Conservation (phyloP, 2,329 filamentous ascomycete genomes). For the Cercospora beticola region DNA sequence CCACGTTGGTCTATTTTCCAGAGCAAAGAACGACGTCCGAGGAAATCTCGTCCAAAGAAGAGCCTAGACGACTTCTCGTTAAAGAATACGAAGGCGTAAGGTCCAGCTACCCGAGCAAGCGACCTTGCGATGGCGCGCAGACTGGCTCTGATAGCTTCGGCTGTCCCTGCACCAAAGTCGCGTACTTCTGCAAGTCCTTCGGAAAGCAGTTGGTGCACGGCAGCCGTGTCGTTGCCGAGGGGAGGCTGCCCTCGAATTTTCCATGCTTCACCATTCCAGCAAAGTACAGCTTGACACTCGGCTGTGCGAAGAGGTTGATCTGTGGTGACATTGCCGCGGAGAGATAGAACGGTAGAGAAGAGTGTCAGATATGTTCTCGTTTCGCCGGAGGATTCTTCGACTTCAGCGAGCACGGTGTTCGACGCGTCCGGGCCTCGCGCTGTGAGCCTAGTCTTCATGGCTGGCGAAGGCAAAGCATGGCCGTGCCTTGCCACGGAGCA, state of each 20-base stretch:
- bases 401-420: slow-evolving; percentile 11
- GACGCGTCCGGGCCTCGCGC: slow-evolving; percentile 36
- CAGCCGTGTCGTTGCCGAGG: slow-evolving; percentile 74
- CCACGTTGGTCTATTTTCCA: slow-evolving; percentile 50
- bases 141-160: background rate
- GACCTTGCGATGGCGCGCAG: slow-evolving; percentile 15
- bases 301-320: slow-evolving; percentile 69
- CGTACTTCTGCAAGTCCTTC: background rate
- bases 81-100: slow-evolving; percentile 86
- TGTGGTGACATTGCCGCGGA: slow-evolving; percentile 73
- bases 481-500: slow-evolving; percentile 33
- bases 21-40: slow-evolving; percentile 83
- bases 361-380: slow-evolving; percentile 53
- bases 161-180: background rate
- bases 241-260: slow-evolving; percentile 60
- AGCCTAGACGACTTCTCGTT: slow-evolving; percentile 62
- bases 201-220: slow-evolving; percentile 61
- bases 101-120: slow-evolving; percentile 53
- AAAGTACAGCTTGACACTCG: slow-evolving; percentile 65
- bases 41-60: slow-evolving; percentile 81
- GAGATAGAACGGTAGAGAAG: slow-evolving; percentile 81
- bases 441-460: slow-evolving; percentile 28
- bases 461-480: slow-evolving; percentile 25
- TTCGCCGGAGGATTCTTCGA: background rate
- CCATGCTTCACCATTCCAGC: slow-evolving; percentile 99